Base-by-base conservation (phyloP, 306 rosid genomes). In the Quercus cerris region DNA sequence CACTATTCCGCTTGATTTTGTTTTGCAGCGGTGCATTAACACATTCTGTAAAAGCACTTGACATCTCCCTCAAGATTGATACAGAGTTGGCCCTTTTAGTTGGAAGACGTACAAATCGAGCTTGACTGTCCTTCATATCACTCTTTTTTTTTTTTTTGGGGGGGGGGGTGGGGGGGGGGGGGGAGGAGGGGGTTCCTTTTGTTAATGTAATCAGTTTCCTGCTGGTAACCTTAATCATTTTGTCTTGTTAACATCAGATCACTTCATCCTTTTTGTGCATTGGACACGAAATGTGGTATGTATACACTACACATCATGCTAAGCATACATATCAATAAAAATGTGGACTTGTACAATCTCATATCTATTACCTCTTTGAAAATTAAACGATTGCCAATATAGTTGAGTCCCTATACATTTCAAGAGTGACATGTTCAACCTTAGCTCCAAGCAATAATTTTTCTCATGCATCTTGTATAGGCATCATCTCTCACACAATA, bases 1-100 rank as follows among this genome's bases (percentile, higher is more conserved):
- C 66, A 17, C n/a, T 9, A 25, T 25, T 75, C 27, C 14, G 5
- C 55, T 22, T 58, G 17, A 49, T 49, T 1, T 49, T 49, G 75
- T 72, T 82, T 54, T 83, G 87, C 93, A 93, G 99, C 77, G 99
- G 99, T 86, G 91, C 94, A 23, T 80, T 93, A 85, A 94, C 97
- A 51, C 97, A 94, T 88, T 95, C 98, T 23, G 98, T 91, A 54
- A 91, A 93, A 88, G 99, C 99, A 75, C 94, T 93, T 56, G 98
- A 93, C 84, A 91, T 91, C 77, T 95, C 99, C 75, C 93, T 95
- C 75, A 91, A 95, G 88, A 95, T 95, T 75, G 99, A 95, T 68
- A 95, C 96, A 0, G 99, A 93, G 79, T 88, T 93, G 82, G 98
- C 99, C 56, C 99, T 91, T 75, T 69, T 79, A 89, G 98, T 95